These are phyloP conservation scores for Picea sitchensis DNA, from an alignment of 75 land plant genomes.

Conservation along the genomic window DNA sequence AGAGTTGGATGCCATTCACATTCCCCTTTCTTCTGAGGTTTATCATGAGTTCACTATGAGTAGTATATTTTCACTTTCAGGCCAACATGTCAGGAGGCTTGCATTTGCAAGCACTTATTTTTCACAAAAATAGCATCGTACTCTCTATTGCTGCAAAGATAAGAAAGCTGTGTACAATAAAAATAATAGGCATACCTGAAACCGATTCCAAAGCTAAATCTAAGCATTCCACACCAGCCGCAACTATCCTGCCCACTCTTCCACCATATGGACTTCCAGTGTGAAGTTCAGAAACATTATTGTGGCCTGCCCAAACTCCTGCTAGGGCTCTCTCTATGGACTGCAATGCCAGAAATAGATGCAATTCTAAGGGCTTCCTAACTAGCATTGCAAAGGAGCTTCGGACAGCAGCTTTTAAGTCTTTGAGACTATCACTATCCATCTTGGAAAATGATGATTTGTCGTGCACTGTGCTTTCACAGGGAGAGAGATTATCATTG, in stretches of 20 bases:
- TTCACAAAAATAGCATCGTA: too few species aligned
- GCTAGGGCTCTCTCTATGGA: conserved; percentile 66
- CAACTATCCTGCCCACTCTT: conserved; percentile 47
- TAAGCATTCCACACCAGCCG: conserved; percentile 77
- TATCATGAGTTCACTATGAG: too few species aligned
- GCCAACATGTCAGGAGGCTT: too few species aligned
- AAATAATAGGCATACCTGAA: conserved; percentile 44
- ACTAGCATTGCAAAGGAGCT: conserved; percentile 45
- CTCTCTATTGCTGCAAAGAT: too few species aligned
- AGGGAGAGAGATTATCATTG: conserved; percentile 19
- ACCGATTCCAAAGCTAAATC: conserved; percentile 63
- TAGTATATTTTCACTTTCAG: too few species aligned
- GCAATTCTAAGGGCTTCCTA: conserved; percentile 31
- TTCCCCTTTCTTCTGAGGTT: too few species aligned
- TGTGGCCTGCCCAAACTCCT: conserved; percentile 46
- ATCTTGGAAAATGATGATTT: conserved; percentile 1
- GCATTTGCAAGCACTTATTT: too few species aligned
- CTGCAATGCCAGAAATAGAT: conserved; percentile 58
- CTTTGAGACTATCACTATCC: not conserved
- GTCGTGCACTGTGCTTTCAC: conserved; percentile 5
- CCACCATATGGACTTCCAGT: conserved; percentile 38
- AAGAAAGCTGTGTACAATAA: not conserved
- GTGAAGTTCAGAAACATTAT: conserved; percentile 24
- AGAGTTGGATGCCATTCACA: too few species aligned
- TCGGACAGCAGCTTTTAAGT: conserved; percentile 36